phyloP scores from a whole-genome alignment of 2,329 filamentous ascomycete species.

The Colletotrichum sp. region DNA sequence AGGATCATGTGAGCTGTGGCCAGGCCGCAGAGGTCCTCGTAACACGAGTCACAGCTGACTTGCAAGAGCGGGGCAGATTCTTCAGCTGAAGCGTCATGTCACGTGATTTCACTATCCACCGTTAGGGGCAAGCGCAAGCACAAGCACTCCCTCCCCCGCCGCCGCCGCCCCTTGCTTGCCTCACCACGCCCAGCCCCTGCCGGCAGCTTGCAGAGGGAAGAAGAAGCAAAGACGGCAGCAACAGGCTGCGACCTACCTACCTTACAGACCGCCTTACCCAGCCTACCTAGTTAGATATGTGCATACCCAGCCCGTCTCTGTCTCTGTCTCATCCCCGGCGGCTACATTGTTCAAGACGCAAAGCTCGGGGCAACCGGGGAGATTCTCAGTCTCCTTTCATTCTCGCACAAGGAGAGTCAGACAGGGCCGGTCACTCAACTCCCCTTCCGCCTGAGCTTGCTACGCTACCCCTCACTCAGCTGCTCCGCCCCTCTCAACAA shows the following conservation, averaged over 20 bases:
- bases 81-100: neutral
- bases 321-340: neutral
- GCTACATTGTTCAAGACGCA: neutral
- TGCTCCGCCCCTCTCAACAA: neutral
- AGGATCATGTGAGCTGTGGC: rapidly evolving
- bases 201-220: neutral
- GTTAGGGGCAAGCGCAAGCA: neutral
- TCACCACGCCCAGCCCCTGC: neutral
- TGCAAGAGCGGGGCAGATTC: neutral
- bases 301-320: neutral
- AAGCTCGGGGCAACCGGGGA: neutral
- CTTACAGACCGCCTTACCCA: neutral
- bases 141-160: neutral
- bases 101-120: neutral
- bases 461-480: neutral
- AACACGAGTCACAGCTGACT: neutral
- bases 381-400: neutral
- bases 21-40: neutral
- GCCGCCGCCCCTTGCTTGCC: neutral
- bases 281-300: neutral
- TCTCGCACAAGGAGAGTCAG: neutral
- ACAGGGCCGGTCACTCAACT: neutral
- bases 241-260: neutral
- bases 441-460: neutral
- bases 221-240: neutral